These are phyloP conservation scores for Xerocomellus dryophilus DNA, from an alignment of 768 basidiomycete species.

Conservation along the genomic window DNA sequence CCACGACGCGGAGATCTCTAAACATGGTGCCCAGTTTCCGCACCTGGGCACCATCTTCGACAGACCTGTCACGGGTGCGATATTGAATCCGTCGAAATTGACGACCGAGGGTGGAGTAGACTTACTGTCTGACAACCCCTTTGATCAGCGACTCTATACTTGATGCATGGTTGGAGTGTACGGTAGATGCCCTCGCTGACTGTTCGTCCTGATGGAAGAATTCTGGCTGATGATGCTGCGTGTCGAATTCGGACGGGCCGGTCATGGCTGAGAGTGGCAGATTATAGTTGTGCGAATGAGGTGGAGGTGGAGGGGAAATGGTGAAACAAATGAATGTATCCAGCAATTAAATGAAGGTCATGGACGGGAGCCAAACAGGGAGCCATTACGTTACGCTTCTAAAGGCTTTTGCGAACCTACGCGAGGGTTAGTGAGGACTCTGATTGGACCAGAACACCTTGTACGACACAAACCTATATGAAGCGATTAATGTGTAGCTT, in stretches of 20 bases:
- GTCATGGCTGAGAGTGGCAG: background rate
- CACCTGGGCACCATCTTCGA: constrained; percentile 29
- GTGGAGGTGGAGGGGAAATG: no score
- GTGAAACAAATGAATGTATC: no score
- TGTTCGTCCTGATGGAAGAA: background rate
- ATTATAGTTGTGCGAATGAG: no score
- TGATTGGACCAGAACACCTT: no score
- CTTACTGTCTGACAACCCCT: constrained; percentile 13
- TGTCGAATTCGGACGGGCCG: background rate
- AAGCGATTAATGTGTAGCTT: no score
- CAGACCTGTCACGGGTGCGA: constrained; percentile 25
- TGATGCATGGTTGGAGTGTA: no score
- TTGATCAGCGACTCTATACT: constrained; percentile 11
- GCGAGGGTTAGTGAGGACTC: no score
- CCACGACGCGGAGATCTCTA: constrained; percentile 50
- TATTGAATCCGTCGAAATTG: background rate
- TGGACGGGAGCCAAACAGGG: no score
- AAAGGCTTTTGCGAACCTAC: no score
- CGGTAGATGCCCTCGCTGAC: background rate
- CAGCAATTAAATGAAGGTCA: no score
- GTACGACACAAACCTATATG: no score
- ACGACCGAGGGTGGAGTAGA: background rate
- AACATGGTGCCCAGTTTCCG: constrained; percentile 52
- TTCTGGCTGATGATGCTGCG: background rate
- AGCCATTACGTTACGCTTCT: no score